Evolutionary conservation across 371 early-diverging fungal genomes (phyloP).

Genomic region (Cokeromyces recurvatus): DNA sequence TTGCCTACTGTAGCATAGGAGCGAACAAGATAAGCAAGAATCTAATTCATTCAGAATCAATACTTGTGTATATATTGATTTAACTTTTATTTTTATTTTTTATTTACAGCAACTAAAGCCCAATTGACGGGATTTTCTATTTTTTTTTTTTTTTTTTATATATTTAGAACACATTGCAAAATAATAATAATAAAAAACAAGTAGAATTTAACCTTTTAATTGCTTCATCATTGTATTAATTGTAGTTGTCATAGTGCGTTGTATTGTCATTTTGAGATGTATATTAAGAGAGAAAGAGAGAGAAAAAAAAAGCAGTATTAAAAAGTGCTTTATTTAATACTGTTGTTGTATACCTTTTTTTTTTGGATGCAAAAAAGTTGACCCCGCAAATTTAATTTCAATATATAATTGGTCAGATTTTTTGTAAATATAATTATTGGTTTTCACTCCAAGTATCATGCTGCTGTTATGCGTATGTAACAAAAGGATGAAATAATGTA

Average conservation of each 20-base stretch:
- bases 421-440: too few species aligned
- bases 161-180: neutral
- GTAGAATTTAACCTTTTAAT: conserved; percentile 6
- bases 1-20: conserved; percentile 7
- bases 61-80: neutral
- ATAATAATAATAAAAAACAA: neutral
- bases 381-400: too few species aligned
- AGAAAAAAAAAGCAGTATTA: too few species aligned
- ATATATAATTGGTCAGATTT: too few species aligned
- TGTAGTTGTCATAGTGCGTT: conserved; percentile 12
- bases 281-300: too few species aligned
- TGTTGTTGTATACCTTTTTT: too few species aligned
- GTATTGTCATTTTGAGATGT: conserved; percentile 7
- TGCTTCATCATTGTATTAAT: conserved; percentile 11
- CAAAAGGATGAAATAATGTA: too few species aligned
- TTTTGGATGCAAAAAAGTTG: too few species aligned
- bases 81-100: neutral
- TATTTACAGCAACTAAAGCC: conserved; percentile 17
- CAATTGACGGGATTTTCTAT: conserved; percentile 24
- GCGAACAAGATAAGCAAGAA: conserved; percentile 11
- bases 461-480: too few species aligned
- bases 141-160: neutral
- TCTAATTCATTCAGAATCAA: conserved; percentile 1
- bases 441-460: too few species aligned
- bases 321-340: too few species aligned